Percentiles rank a stretch among this genome's conserved stretches.
phyloP scores from a whole-genome alignment of 78 protist species.

The Tieghemostelium lacteum region DNA sequence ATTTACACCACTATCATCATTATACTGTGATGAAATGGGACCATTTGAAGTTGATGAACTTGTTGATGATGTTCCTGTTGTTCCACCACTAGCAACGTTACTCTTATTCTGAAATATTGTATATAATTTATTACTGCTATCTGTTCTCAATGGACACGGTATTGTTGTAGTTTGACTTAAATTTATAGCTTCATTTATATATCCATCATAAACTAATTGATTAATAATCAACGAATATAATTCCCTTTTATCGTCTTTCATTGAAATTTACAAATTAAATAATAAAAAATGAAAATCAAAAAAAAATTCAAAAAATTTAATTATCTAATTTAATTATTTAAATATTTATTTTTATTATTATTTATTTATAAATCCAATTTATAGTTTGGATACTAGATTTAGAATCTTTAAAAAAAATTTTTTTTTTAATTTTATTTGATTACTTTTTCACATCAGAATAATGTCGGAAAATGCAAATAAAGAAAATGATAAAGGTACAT shows the following conservation, averaged over 20 bases:
- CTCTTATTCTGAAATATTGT: constrained; percentile 17
- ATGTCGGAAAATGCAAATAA: background rate
- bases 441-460: no score
- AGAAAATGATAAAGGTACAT: background rate
- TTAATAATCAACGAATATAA: constrained; percentile 72
- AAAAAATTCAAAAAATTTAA: no score
- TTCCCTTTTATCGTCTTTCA: constrained; percentile 80
- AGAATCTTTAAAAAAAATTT: no score
- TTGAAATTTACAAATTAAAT: background rate
- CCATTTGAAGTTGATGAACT: background rate
- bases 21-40: background rate
- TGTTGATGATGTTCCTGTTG: background rate
- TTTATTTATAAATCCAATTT: no score
- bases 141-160: constrained; percentile 56
- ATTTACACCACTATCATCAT: constrained; percentile 8
- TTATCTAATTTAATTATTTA: no score
- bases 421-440: no score
- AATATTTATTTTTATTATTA: no score
- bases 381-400: no score
- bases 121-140: constrained; percentile 39
- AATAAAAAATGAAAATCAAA: no score
- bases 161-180: constrained; percentile 76
- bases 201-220: constrained; percentile 82
- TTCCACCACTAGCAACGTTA: background rate
- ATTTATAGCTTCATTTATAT: constrained; percentile 53